Conservation (phyloP, 2,329 filamentous ascomycete species). For the Amauroascus verrucosus region DNA sequence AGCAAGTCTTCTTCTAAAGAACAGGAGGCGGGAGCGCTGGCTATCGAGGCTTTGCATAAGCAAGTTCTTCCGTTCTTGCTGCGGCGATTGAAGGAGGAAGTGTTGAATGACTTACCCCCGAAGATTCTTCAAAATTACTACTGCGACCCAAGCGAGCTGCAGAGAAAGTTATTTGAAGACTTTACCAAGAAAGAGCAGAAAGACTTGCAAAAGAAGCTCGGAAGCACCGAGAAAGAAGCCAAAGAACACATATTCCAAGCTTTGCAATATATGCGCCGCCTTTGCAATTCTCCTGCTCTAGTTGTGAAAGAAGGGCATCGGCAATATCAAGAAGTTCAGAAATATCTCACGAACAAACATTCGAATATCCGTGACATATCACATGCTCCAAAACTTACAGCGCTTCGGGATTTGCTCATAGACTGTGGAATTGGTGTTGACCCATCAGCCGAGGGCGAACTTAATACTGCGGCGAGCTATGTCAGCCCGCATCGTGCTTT, state of each 20-base stretch:
- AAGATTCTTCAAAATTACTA: slow-evolving; percentile 99
- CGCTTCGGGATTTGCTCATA: slow-evolving; percentile 84
- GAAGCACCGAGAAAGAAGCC: slow-evolving; percentile 75
- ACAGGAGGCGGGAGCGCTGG: slow-evolving; percentile 89
- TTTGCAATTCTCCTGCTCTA: slow-evolving; percentile 93
- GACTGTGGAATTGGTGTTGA: slow-evolving; percentile 92
- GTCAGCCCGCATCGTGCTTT: slow-evolving; percentile 93
- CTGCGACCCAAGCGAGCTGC: slow-evolving; percentile 89
- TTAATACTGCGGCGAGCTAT: slow-evolving; percentile 57
- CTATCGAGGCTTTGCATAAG: slow-evolving; percentile 96
- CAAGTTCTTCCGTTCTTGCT: slow-evolving; percentile 94
- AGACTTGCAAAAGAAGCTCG: slow-evolving; percentile 72
- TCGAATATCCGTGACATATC: slow-evolving; percentile 72
- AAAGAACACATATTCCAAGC: slow-evolving; percentile 99
- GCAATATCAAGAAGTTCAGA: slow-evolving; percentile 79
- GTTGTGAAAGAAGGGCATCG: slow-evolving; percentile 92
- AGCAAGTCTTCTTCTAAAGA: slow-evolving; percentile 97
- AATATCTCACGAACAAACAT: slow-evolving; percentile 64
- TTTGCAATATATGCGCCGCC: slow-evolving; percentile 96
- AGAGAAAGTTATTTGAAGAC: slow-evolving; percentile 91
- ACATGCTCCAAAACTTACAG: slow-evolving; percentile 87
- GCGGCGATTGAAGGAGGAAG: slow-evolving; percentile 92
- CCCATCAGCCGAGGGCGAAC: slow-evolving; percentile 47
- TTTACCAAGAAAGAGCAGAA: slow-evolving; percentile 91
- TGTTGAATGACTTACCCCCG: slow-evolving; percentile 86